A percentile compares a stretch with the other conserved stretches of the same genome.
phyloP scores from a whole-genome alignment of 495 filamentous ascomycete genomes.

The Glarea lozoyensis region DNA sequence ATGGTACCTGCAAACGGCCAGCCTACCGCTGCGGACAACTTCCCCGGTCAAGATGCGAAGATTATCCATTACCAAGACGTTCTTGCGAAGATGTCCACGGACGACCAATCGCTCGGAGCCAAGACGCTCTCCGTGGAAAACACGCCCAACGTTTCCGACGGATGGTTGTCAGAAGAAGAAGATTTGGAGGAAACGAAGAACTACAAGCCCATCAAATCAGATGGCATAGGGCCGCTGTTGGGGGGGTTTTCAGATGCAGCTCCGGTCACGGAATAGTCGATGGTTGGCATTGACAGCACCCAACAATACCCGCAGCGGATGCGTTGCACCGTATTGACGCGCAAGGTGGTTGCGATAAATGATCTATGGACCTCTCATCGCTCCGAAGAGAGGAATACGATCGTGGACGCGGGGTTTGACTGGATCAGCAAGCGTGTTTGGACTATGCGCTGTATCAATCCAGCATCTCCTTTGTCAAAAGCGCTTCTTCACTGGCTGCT shows the following conservation, averaged over 20 bases:
- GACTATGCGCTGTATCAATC: constrained; percentile 24
- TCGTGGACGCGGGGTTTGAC: constrained; percentile 21
- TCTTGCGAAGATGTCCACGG: constrained; percentile 41
- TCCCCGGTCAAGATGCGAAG: constrained; percentile 30
- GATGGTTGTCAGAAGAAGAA: constrained; percentile 22
- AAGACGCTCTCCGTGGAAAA: constrained; percentile 25
- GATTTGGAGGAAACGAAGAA: constrained; percentile 16
- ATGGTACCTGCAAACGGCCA: constrained; percentile 38
- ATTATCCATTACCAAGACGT: constrained; percentile 41
- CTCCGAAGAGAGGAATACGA: constrained; percentile 13
- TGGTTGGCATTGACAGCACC: constrained; percentile 7
- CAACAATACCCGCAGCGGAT: constrained; percentile 4
- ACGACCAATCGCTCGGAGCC: constrained; percentile 37
- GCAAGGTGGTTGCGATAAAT: constrained; percentile 18
- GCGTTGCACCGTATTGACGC: constrained; percentile 19
- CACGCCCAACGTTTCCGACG: constrained; percentile 35
- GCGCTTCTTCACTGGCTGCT: constrained; percentile 22
- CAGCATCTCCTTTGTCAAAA: constrained; percentile 21
- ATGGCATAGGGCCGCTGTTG: constrained; percentile 20
- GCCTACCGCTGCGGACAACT: constrained; percentile 24
- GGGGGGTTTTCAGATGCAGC: constrained; percentile 23
- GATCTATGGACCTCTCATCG: constrained; percentile 13
- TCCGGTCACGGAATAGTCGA: constrained; percentile 14
- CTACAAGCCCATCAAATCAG: constrained; percentile 18
- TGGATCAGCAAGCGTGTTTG: constrained; percentile 23